Conservation (phyloP, 1,139 yeast genomes). For the Suhomyces terraborum region DNA sequence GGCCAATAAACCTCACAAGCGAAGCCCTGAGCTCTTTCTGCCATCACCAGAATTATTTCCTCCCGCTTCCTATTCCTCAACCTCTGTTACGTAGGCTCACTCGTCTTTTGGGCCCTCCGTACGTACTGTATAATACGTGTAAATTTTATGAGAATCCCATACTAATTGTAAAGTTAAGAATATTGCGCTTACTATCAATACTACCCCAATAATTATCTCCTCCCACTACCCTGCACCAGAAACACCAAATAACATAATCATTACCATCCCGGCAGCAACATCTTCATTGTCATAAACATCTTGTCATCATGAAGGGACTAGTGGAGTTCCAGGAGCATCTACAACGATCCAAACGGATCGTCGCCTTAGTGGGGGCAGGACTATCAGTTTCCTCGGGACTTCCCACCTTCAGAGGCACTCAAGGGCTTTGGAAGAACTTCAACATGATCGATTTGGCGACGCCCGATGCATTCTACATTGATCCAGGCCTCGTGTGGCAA, state of each 20-base stretch:
- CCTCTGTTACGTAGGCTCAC: no score
- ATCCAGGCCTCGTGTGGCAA: slow-evolving; percentile 90
- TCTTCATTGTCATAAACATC: no score
- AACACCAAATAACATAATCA: not conserved
- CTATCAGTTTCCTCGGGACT: slow-evolving; percentile 76
- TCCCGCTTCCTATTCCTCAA: no score
- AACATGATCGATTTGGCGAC: slow-evolving; percentile 85
- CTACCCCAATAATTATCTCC: no score
- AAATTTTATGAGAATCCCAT: not conserved
- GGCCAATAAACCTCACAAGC: no score
- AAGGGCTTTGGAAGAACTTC: slow-evolving; percentile 77
- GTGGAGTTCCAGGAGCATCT: slow-evolving; percentile 61
- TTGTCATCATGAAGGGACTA: slow-evolving; percentile 18
- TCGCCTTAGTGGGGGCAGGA: slow-evolving; percentile 86
- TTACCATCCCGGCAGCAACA: no score
- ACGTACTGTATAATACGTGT: slow-evolving; percentile 10
- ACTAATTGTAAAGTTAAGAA: no score
- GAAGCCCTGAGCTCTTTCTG: not conserved
- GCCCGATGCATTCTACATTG: slow-evolving; percentile 81
- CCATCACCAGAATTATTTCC: no score
- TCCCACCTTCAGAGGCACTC: slow-evolving; percentile 70
- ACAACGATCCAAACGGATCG: slow-evolving; percentile 52
- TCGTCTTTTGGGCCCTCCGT: no score
- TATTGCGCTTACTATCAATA: no score
- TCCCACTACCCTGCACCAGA: no score